phyloP scores from a whole-genome alignment of 257 asterid species.

The Scutellaria baicalensis region DNA sequence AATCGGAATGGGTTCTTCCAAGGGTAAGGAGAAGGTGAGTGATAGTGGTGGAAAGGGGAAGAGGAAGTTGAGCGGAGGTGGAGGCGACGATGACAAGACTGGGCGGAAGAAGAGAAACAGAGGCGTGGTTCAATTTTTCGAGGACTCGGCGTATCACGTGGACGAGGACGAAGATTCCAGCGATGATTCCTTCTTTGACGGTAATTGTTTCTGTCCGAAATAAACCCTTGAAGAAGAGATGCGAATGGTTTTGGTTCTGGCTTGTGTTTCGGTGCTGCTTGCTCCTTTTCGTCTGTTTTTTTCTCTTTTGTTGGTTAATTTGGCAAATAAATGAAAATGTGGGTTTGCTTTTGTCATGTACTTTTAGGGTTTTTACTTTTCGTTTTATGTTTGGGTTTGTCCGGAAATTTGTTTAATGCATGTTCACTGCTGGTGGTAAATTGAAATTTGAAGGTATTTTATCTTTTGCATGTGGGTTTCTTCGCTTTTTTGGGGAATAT shows the following conservation, averaged over 20 bases:
- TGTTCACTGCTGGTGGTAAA: neutral
- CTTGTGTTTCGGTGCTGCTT: constrained; percentile 3
- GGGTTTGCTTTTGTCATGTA: neutral
- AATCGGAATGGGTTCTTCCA: constrained; percentile 45
- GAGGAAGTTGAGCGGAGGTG: constrained; percentile 37
- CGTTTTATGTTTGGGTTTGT: neutral
- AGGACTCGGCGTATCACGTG: constrained; percentile 54
- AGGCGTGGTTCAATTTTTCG: constrained; percentile 54
- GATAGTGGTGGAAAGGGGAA: constrained; percentile 48
- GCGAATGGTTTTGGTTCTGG: neutral
- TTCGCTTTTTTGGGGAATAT: neutral
- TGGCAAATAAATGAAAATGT: neutral
- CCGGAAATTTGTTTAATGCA: neutral
- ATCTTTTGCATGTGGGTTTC: neutral
- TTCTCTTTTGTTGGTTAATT: neutral
- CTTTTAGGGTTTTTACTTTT: constrained; percentile 11
- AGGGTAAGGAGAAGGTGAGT: constrained; percentile 78
- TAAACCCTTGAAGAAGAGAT: neutral
- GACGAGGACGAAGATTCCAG: constrained; percentile 47
- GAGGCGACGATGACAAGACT: constrained; percentile 39
- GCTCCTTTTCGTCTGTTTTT: neutral
- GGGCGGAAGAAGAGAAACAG: constrained; percentile 55
- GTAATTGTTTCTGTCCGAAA: constrained; percentile 17
- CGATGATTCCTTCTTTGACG: constrained; percentile 40
- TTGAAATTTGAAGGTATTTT: neutral